phyloP scores from a whole-genome alignment of 768 basidiomycete species.

The Mrakia blollopis region DNA sequence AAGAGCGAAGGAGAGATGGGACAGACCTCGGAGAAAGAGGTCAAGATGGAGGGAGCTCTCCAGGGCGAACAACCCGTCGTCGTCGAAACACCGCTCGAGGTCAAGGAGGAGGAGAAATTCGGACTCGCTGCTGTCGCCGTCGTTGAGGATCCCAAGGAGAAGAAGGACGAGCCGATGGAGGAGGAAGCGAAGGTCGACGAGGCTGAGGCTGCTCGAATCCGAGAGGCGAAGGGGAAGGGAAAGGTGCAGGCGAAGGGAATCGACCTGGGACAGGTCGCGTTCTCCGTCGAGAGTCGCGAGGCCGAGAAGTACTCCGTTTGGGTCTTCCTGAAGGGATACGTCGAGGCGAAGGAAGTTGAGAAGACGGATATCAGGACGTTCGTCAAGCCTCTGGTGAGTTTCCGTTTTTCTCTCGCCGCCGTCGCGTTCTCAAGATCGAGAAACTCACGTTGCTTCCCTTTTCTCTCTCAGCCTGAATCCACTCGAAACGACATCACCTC shows the following conservation, averaged over 20 bases:
- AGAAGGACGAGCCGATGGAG: background rate
- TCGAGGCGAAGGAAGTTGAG: background rate
- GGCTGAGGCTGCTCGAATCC: background rate
- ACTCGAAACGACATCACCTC: background rate
- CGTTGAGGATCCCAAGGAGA: background rate
- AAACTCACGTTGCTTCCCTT: background rate
- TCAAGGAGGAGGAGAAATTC: background rate
- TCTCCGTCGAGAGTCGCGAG: background rate
- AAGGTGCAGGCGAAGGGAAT: background rate
- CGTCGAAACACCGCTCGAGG: background rate
- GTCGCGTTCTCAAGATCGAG: background rate
- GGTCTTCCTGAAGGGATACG: conserved; percentile 4
- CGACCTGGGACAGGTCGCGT: background rate
- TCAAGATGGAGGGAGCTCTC: background rate
- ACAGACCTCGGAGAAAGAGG: background rate
- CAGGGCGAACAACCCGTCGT: background rate
- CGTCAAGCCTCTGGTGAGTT: background rate
- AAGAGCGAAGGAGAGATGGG: too few species aligned
- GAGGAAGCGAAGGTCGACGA: background rate
- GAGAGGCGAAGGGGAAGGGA: background rate
- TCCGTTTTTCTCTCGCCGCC: background rate
- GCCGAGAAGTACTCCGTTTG: background rate
- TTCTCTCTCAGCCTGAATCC: background rate
- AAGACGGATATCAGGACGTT: background rate
- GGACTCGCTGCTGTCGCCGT: background rate